Evolutionary conservation across 169 alveolate genomes (phyloP), one percentile per base, ranked within the genome.

Genomic region (Plasmodium ovale): DNA sequence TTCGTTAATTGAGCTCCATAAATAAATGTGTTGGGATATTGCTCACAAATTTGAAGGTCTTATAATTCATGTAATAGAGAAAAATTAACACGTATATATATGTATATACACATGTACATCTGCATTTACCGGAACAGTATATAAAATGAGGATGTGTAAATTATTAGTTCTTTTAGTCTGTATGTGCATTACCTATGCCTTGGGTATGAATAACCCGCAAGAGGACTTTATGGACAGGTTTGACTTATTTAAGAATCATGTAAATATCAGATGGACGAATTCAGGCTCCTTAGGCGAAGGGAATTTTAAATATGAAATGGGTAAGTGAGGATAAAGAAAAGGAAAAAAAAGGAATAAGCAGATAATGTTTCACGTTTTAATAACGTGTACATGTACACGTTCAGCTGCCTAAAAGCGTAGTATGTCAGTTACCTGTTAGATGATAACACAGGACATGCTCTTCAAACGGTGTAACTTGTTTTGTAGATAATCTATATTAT

Each of bases 141-240:
- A 9, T 39, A 74, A 64, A 33, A 60, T 60, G 77, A 37, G 51
- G 69, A n/a, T 60, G 25, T 74, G 14, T 35, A 4, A 37, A 0
- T 23, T 23, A 19, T 54, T 56, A 44, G 69, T 53, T 5, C 54
- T 74, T 74, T 35, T 60, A 54, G 16, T 65, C 7, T 74, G 16
- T 19, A n/a, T 42, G 19, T 79, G 65, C 21, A 33, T 65, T 64
- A 19, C 44, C 21, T 35, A 16, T 25, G 59, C 69, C 9, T 12
- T 16, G 56, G 60, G n/a, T 23, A 49, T 64, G 33, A 44, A 16
- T 21, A 79, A 79, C 58, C 84, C 89, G 7, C 89, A 79, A 70
- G 59, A 79, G 56, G 89, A 35, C 25, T 79, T 79, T 65, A 65
- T 79, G 89, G 89, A 79, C 58, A 79, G 89, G 35, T 79, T 65